A percentile compares a stretch with the other conserved stretches of the same genome.
phyloP scores from a whole-genome alignment of 495 filamentous ascomycete genomes.

The Aspergillus haitiensis region DNA sequence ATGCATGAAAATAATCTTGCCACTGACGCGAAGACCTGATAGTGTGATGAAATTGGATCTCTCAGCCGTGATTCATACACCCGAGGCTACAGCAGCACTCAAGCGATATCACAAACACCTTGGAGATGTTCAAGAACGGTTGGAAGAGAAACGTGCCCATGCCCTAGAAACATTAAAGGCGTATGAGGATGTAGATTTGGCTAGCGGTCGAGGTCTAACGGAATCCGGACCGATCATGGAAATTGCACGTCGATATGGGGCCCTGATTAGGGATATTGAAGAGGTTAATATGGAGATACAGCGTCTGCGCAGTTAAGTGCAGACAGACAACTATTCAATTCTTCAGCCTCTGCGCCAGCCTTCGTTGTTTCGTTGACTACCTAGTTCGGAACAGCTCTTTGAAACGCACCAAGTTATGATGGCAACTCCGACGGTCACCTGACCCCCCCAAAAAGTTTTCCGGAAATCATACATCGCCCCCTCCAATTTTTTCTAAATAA shows the following conservation, averaged over 20 bases:
- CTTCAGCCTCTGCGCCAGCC: not conserved
- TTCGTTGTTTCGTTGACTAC: not conserved
- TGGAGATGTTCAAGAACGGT: constrained; percentile 45
- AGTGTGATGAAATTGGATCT: constrained; percentile 47
- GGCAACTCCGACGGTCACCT: constrained; percentile 32
- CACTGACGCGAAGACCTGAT: not conserved
- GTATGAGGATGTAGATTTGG: constrained; percentile 49
- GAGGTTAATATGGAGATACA: constrained; percentile 59
- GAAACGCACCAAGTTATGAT: constrained; percentile 4
- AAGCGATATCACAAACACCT: constrained; percentile 56
- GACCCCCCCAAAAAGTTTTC: constrained; percentile 35
- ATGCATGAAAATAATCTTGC: not conserved
- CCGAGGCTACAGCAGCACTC: constrained; percentile 58
- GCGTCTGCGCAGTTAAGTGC: constrained; percentile 39
- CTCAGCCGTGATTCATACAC: constrained; percentile 53
- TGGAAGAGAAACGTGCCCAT: constrained; percentile 46
- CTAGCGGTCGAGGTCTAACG: constrained; percentile 21
- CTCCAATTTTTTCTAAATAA: constrained; percentile 3
- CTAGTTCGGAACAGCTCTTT: not conserved
- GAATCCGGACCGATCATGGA: constrained; percentile 54
- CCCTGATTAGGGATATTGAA: constrained; percentile 53
- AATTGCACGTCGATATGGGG: constrained; percentile 60
- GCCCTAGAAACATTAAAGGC: constrained; percentile 52
- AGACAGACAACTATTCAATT: constrained; percentile 9
- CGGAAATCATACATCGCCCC: constrained; percentile 9